A percentile compares a stretch with the other conserved stretches of the same genome.
phyloP scores from a whole-genome alignment of 2,329 filamentous ascomycete genomes.

The Cordyceps farinosa region DNA sequence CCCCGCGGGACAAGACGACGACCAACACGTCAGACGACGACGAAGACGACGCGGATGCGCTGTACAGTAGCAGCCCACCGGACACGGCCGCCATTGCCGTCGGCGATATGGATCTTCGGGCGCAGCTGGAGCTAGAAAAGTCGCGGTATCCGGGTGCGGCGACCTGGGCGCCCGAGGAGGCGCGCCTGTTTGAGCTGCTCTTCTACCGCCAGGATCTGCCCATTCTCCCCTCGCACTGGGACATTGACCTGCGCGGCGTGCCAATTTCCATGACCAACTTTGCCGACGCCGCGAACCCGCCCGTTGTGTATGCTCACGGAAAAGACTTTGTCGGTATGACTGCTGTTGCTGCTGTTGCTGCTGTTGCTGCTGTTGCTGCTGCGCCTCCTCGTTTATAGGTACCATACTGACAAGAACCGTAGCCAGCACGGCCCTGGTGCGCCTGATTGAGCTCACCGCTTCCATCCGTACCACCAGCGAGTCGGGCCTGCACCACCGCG shows the following conservation, averaged over 20 bases:
- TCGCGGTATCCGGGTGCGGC: constrained; percentile 39
- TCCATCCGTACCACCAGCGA: constrained; percentile 34
- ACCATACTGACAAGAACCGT: constrained; percentile 9
- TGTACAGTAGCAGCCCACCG: background rate
- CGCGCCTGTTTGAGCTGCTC: constrained; percentile 40
- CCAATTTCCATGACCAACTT: constrained; percentile 39
- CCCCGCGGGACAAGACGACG: background rate
- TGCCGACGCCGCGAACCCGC: constrained; percentile 28
- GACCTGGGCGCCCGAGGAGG: constrained; percentile 51
- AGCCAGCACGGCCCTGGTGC: constrained; percentile 39
- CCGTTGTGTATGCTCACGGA: constrained; percentile 37
- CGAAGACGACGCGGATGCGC: background rate
- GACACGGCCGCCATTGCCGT: constrained; percentile 20
- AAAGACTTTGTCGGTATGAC: constrained; percentile 36
- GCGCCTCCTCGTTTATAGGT: too few species aligned
- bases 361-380: too few species aligned
- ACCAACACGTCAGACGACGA: too few species aligned
- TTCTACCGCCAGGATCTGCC: constrained; percentile 40
- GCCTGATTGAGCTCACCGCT: constrained; percentile 39
- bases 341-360: too few species aligned
- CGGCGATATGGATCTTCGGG: constrained; percentile 29
- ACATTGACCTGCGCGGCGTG: constrained; percentile 38
- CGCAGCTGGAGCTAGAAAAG: constrained; percentile 45
- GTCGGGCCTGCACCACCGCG: constrained; percentile 31
- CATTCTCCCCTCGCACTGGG: constrained; percentile 39